Evolutionary conservation across 2,329 filamentous ascomycete species (phyloP).

Genomic region (Stromatinia cepivora): DNA sequence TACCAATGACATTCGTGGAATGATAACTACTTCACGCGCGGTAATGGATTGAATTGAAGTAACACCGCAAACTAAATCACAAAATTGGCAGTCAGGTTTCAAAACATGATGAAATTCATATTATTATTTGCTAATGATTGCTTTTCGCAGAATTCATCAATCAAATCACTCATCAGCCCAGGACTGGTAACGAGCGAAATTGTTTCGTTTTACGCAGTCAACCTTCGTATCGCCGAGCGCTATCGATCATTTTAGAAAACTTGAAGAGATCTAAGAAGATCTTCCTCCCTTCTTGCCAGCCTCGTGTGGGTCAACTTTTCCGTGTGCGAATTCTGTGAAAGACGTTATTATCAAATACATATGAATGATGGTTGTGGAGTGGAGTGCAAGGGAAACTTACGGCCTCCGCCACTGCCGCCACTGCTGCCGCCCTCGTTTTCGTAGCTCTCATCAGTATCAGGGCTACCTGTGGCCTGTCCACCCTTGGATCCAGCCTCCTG

Average conservation of each 20-base stretch:
- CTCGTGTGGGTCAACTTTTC: slow-evolving; percentile 46
- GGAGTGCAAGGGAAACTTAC: background rate
- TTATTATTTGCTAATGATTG: background rate
- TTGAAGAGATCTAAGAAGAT: slow-evolving; percentile 7
- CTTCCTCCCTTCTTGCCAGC: slow-evolving; percentile 45
- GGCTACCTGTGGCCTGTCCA: background rate
- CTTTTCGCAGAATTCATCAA: background rate
- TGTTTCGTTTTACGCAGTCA: background rate
- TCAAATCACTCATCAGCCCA: background rate
- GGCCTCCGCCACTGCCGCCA: background rate
- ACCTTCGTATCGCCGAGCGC: background rate
- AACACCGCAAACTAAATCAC: background rate
- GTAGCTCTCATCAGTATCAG: background rate
- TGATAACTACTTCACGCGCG: background rate
- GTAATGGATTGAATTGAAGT: background rate
- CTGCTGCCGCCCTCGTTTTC: background rate
- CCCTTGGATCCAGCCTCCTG: background rate
- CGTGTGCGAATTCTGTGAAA: slow-evolving; percentile 43
- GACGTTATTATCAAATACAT: background rate
- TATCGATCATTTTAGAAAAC: background rate
- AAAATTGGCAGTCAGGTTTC: background rate
- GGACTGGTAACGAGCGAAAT: background rate
- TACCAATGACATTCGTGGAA: background rate
- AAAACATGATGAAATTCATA: background rate
- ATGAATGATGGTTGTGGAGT: background rate